phyloP scores from a whole-genome alignment of 164 flowering plant genomes.

The Chimonanthus salicifolius region DNA sequence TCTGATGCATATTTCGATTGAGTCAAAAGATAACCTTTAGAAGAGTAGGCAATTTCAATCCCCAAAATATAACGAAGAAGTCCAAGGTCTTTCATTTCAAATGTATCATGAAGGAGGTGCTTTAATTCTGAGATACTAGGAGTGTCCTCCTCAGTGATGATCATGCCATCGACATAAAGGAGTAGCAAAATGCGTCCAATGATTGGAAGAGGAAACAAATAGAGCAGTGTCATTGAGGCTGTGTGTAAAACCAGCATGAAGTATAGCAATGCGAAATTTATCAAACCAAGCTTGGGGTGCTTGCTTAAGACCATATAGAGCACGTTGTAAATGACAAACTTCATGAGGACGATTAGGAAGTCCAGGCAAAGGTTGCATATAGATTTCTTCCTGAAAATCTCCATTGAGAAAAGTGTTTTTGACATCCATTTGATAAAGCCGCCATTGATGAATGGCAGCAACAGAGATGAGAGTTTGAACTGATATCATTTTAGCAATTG shows the following conservation, averaged over 20 bases:
- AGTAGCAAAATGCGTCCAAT: neutral
- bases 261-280: neutral
- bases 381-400: neutral
- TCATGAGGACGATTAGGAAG: conserved; percentile 1
- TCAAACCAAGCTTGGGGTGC: conserved; percentile 3
- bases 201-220: neutral
- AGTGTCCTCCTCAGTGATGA: neutral
- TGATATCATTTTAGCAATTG: neutral
- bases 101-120: neutral
- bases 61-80: conserved; percentile 1
- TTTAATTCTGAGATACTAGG: neutral
- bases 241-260: neutral
- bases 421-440: neutral
- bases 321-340: neutral
- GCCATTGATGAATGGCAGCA: neutral
- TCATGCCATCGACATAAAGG: neutral
- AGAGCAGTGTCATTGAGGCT: neutral
- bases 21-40: neutral
- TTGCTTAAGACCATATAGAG: conserved; percentile 1
- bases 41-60: neutral
- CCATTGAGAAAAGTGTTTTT: conserved; percentile 1
- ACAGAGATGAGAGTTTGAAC: neutral
- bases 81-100: conserved; percentile 7
- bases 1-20: neutral
- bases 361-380: conserved; percentile 2